Evolutionary conservation across 2,329 filamentous ascomycete genomes (phyloP), one percentile per base, ranked within the genome.

Genomic region (Venturiaceae sp.): DNA sequence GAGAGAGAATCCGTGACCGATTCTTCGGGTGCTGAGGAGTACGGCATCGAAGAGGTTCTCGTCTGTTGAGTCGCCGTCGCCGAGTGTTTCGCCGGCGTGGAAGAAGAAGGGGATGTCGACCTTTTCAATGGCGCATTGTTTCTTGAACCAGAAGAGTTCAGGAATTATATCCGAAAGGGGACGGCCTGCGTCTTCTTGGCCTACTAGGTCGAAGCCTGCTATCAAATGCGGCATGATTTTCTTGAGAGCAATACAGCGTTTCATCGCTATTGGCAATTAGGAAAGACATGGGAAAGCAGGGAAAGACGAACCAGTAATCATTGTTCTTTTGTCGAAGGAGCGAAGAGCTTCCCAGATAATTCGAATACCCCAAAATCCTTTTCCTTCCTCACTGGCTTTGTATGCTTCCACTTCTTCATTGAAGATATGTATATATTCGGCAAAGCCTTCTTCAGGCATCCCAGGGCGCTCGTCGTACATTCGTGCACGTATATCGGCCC

Each of bases 71-170:
- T 84, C 85, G 30, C 90, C 91, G 61, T 88, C 84, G 16, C 90
- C 90, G 0, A 95, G 82, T 34, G 85, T 90, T 73, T 96, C 92
- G 63, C 92, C 92, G 0, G 92, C 92, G 70, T 96, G 92, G 76
- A 97, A 95, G 77, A 95, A 95, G 76, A 96, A 96, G 0, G 92
- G 92, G 9, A 99, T 84, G 54, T 90, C 83, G 37, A 96, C 82
- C 2, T 82, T 83, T 66, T 90, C 86, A 67, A 88, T 80, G 0
- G 83, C 82, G 69, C 91, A 96, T 65, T 87, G 83, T 71, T 92
- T 92, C 63, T 86, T 85, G 79, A 97, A 96, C 90, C 90, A 96
- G 72, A 96, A 92, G 0, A 97, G 76, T 66, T 95, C 84, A 0
- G 92, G 91, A 0, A 92, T 80, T 3, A 95, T 75, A 64, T 94